These are phyloP conservation scores for Tylopilus sp. DNA, from an alignment of 1,284 basidiomycete genomes.

Conservation along the genomic window DNA sequence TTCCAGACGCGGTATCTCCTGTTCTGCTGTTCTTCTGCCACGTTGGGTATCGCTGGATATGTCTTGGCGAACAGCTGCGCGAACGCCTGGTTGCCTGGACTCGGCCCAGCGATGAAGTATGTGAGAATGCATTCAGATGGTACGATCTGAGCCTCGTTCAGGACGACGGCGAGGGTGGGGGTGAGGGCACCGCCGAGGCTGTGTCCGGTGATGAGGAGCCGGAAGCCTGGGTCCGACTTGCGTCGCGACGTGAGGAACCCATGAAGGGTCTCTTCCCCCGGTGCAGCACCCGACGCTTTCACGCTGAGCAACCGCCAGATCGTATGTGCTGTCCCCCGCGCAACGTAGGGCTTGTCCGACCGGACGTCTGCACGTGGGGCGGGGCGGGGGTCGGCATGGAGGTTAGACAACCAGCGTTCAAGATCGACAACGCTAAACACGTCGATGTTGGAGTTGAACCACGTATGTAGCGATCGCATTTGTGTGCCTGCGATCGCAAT, in stretches of 20 bases:
- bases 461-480: no score
- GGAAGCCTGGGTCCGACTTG: background rate
- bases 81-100: background rate
- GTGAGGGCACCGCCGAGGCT: background rate
- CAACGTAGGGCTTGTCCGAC: background rate
- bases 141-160: background rate
- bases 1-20: background rate
- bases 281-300: background rate
- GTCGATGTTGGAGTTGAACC: no score
- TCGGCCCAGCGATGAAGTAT: background rate
- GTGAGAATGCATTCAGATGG: background rate
- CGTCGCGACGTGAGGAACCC: background rate
- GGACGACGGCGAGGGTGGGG: background rate
- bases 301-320: background rate
- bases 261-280: background rate
- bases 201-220: background rate
- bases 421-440: no score
- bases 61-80: background rate
- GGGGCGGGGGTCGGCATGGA: background rate
- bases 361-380: background rate
- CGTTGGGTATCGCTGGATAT: background rate
- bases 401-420: background rate
- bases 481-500: no score
- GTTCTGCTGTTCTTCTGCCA: background rate
- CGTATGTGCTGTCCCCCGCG: background rate